These are phyloP conservation scores for Mortierella alpina DNA, from an alignment of 192 early-diverging fungal species.

Conservation along the genomic window DNA sequence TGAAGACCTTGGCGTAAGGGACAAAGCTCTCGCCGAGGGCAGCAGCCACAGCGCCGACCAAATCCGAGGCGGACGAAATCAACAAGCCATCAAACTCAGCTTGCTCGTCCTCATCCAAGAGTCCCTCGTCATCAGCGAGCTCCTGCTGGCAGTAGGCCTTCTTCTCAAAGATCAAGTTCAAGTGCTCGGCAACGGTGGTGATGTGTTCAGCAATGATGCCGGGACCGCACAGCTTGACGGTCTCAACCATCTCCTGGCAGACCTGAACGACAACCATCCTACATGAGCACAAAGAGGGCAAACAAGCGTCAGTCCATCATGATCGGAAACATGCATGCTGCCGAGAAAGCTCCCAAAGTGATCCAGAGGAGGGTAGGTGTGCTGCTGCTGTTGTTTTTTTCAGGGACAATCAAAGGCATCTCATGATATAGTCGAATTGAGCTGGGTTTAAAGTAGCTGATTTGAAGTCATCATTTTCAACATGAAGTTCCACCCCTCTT, in stretches of 20 bases:
- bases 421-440: conserved; percentile 49
- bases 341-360: conserved; percentile 71
- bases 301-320: background rate
- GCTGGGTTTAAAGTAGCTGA: conserved; percentile 55
- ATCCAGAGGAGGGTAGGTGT: conserved; percentile 64
- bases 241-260: conserved; percentile 77
- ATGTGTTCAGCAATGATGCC: conserved; percentile 66
- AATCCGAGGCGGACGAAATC: conserved; percentile 83
- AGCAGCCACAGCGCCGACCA: conserved; percentile 80
- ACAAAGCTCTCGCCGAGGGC: conserved; percentile 82
- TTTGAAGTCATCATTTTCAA: conserved; percentile 41
- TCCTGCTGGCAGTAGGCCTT: conserved; percentile 79
- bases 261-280: conserved; percentile 83
- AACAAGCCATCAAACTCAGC: conserved; percentile 87
- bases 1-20: conserved; percentile 79
- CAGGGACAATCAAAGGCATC: conserved; percentile 48
- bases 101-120: conserved; percentile 84
- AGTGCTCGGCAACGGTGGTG: conserved; percentile 43
- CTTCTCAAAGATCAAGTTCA: conserved; percentile 76
- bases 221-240: conserved; percentile 82
- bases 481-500: background rate
- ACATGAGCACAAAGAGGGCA: background rate
- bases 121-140: conserved; percentile 71
- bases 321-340: background rate
- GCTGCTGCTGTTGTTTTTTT: conserved; percentile 63